Percentiles rank a stretch among this genome's conserved stretches.
phyloP scores from a whole-genome alignment of 306 rosid genomes.

The Vigna hirtella region DNA sequence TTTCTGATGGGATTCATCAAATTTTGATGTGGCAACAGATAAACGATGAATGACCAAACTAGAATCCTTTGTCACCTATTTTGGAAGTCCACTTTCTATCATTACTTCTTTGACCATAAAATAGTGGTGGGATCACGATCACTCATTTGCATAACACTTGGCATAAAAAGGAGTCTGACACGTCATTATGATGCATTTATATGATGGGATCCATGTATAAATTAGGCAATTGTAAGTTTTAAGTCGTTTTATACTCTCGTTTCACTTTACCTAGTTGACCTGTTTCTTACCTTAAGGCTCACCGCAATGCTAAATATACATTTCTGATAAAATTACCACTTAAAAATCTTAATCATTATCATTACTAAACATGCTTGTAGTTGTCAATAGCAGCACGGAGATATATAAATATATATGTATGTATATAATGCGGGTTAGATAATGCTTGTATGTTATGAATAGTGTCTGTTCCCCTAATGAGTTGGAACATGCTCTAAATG shows the following conservation, averaged over 20 bases:
- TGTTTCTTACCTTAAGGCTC: neutral
- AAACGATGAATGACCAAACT: neutral
- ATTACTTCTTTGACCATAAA: constrained; percentile 3
- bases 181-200: constrained; percentile 31
- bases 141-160: neutral
- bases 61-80: neutral
- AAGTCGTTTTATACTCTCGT: neutral
- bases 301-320: neutral
- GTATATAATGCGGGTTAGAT: neutral
- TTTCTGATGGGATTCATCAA: constrained; percentile 1
- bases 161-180: neutral
- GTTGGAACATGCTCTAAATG: neutral
- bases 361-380: too few species aligned
- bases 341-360: too few species aligned
- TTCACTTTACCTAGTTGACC: neutral
- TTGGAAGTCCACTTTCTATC: constrained; percentile 4
- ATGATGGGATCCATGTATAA: neutral
- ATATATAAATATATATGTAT: neutral
- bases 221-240: constrained; percentile 27
- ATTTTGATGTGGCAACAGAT: neutral
- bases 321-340: too few species aligned
- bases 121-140: constrained; percentile 15
- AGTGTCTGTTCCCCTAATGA: neutral
- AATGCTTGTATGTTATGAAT: neutral
- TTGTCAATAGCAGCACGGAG: too few species aligned